Evolutionary conservation across 495 filamentous ascomycete species (phyloP).

Genomic region (Penicillium coprophilum): DNA sequence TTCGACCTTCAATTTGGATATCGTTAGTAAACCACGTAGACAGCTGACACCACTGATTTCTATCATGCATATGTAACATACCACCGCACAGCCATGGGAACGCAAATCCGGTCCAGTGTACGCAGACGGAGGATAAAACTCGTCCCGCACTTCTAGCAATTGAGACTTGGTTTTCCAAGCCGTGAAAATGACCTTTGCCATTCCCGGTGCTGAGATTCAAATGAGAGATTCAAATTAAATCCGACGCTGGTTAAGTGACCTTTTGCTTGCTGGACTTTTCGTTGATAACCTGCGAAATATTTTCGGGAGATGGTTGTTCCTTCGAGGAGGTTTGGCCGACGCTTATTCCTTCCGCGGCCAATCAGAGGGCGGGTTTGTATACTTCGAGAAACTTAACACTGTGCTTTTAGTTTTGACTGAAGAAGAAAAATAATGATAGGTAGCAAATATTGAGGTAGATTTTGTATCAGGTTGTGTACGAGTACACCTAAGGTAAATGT

Average conservation of each 20-base stretch:
- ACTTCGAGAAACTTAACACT: neutral
- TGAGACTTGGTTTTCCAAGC: slow-evolving; percentile 71
- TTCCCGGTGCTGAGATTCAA: slow-evolving; percentile 25
- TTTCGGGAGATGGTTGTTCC: slow-evolving; percentile 21
- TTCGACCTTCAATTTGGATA: slow-evolving; percentile 38
- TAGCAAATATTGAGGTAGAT: neutral
- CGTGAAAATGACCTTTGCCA: slow-evolving; percentile 76
- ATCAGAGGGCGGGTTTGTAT: slow-evolving; percentile 6
- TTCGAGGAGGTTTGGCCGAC: slow-evolving; percentile 13
- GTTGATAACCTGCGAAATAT: slow-evolving; percentile 15
- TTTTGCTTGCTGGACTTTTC: slow-evolving; percentile 1
- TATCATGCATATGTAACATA: slow-evolving; percentile 29
- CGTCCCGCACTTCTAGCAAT: slow-evolving; percentile 62
- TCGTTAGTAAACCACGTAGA: neutral
- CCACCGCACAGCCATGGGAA: slow-evolving; percentile 46
- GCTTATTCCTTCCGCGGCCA: neutral
- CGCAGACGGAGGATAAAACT: slow-evolving; percentile 59
- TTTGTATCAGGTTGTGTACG: slow-evolving; percentile 4
- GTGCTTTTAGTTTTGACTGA: neutral
- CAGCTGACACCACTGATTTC: neutral
- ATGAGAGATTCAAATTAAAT: neutral
- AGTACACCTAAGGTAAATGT: slow-evolving; percentile 6
- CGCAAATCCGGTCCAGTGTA: slow-evolving; percentile 42
- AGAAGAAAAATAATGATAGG: neutral
- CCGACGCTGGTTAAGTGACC: neutral